Conservation (phyloP, 257 asterid genomes). For the Scutellaria galericulata region DNA sequence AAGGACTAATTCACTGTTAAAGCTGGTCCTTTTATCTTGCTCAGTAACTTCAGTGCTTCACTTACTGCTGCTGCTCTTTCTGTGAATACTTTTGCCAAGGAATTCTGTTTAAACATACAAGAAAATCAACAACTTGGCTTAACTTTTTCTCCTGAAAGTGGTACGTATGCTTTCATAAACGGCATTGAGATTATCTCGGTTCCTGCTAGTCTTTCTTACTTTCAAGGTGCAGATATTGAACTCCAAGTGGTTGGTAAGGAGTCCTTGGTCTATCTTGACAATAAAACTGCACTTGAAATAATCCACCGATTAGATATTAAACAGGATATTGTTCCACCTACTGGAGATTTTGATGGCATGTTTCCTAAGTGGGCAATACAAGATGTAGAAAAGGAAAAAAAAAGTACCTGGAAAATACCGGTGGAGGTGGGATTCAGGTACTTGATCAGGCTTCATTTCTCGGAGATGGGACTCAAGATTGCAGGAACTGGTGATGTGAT, state of each 20-base stretch:
- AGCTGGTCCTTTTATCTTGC: too few relatives aligned
- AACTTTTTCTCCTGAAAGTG: constrained; percentile 18
- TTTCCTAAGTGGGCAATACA: constrained; percentile 35
- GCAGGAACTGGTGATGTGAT: constrained; percentile 32
- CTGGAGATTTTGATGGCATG: too few relatives aligned
- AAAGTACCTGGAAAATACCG: constrained; percentile 41
- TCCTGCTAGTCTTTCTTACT: constrained; percentile 27
- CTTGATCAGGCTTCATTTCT: constrained; percentile 54
- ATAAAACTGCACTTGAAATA: constrained; percentile 52
- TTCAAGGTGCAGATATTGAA: neutral
- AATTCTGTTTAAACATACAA: too few relatives aligned
- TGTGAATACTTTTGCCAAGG: too few relatives aligned
- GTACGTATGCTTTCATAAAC: constrained; percentile 37
- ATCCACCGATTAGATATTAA: constrained; percentile 43
- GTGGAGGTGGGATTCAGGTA: constrained; percentile 55
- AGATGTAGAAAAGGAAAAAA: constrained; percentile 16
- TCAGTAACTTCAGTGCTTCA: too few relatives aligned
- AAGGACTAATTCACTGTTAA: too few relatives aligned
- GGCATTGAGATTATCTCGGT: constrained; percentile 21
- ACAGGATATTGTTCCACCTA: neutral
- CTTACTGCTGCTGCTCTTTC: too few relatives aligned
- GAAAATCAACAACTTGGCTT: constrained; percentile 1
- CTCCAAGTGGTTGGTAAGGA: constrained; percentile 31
- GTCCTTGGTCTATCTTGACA: constrained; percentile 12
- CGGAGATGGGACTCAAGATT: constrained; percentile 39